Conservation (phyloP, 2,329 filamentous ascomycete species). For the Pestalotiopsis sp. region DNA sequence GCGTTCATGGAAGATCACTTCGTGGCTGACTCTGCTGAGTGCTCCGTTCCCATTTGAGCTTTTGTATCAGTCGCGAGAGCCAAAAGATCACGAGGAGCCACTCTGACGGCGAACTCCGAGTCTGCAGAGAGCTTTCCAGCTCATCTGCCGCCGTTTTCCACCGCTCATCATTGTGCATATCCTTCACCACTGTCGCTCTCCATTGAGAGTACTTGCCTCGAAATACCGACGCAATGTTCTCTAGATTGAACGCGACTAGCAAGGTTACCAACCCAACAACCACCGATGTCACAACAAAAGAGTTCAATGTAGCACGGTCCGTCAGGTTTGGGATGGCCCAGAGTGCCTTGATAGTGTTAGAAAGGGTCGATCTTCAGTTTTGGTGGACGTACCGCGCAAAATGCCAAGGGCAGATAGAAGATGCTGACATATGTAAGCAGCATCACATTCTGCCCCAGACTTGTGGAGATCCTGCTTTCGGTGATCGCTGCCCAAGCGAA, state of each 20-base stretch:
- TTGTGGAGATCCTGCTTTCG: slow-evolving; percentile 1
- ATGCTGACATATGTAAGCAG: slow-evolving; percentile 3
- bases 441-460: background rate
- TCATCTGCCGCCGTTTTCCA: background rate
- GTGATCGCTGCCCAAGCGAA: background rate
- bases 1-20: background rate
- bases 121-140: background rate
- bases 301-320: background rate
- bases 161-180: background rate
- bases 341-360: background rate
- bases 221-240: background rate
- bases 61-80: background rate
- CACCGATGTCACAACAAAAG: background rate
- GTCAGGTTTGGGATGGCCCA: background rate
- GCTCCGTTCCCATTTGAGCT: background rate
- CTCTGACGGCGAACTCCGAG: background rate
- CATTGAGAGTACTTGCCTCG: background rate
- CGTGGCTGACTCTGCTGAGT: background rate
- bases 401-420: background rate
- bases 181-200: background rate
- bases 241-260: background rate
- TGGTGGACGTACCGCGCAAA: background rate
- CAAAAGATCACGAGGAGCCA: background rate
- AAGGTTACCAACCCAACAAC: background rate
- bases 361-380: background rate